Percentiles rank a stretch among this genome's conserved stretches.
Evolutionary conservation across 1,284 basidiomycete species (phyloP).

Genomic region (Cutaneotrichosporon sp.): DNA sequence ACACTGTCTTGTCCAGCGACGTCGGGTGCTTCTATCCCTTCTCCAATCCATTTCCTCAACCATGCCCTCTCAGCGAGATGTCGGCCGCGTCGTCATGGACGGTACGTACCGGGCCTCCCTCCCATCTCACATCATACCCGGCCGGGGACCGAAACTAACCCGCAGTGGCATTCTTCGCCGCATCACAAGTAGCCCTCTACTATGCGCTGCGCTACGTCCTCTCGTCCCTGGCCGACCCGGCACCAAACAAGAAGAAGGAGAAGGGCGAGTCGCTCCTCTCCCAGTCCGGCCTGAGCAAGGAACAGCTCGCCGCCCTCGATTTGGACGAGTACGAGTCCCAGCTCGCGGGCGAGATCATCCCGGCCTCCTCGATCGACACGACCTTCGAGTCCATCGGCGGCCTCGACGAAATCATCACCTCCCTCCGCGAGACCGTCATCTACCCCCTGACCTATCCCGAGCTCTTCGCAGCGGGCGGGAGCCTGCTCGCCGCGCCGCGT

Average conservation of each 20-base stretch:
- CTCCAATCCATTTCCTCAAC: too few species aligned
- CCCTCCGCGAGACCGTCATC: conserved; percentile 91
- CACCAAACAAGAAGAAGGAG: conserved; percentile 37
- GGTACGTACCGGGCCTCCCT: conserved; percentile 32
- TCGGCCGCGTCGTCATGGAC: conserved; percentile 49
- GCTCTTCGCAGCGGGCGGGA: conserved; percentile 71
- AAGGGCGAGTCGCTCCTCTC: conserved; percentile 43
- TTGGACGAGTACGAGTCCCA: conserved; percentile 55
- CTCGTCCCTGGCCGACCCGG: conserved; percentile 39
- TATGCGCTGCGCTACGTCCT: conserved; percentile 48
- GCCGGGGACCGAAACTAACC: too few species aligned
- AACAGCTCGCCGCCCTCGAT: conserved; percentile 51
- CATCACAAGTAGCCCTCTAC: conserved; percentile 52
- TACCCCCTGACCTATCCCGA: conserved; percentile 90
- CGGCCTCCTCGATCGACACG: conserved; percentile 52
- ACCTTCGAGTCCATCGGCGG: conserved; percentile 68
- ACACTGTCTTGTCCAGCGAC: too few species aligned
- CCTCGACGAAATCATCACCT: conserved; percentile 84
- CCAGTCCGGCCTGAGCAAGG: conserved; percentile 38
- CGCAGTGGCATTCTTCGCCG: conserved; percentile 59
- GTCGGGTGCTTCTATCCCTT: too few species aligned
- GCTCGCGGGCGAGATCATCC: conserved; percentile 53
- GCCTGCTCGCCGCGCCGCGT: conserved; percentile 55
- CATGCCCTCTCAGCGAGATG: conserved; percentile 34
- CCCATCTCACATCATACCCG: neutral